These are phyloP conservation scores for Spathaspora sp. DNA, from an alignment of 1,139 yeast genomes.

Conservation along the genomic window DNA sequence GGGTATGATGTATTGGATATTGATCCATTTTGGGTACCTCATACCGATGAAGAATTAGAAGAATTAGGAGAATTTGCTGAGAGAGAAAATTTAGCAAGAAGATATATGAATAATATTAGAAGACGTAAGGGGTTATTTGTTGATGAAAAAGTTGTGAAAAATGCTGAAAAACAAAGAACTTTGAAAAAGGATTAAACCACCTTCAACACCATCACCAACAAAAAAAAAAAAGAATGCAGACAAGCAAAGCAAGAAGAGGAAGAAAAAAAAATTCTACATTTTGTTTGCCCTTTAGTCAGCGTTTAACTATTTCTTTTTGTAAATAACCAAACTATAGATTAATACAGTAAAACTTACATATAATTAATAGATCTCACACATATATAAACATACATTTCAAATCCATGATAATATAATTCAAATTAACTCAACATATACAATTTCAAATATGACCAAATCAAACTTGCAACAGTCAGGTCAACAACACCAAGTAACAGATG, in stretches of 20 bases:
- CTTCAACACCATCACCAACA: not conserved
- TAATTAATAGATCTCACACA: not conserved
- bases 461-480: not conserved
- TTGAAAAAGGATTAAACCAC: slow-evolving; percentile 53
- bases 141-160: slow-evolving; percentile 84
- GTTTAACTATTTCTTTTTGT: not conserved
- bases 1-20: slow-evolving; percentile 85
- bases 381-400: not conserved
- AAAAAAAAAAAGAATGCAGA: not conserved
- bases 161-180: slow-evolving; percentile 92
- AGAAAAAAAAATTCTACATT: not conserved
- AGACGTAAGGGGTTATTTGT: slow-evolving; percentile 86
- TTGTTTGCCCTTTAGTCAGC: not conserved
- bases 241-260: not conserved
- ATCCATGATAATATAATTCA: slow-evolving; percentile 1
- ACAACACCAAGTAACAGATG: not conserved
- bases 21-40: slow-evolving; percentile 99
- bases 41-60: slow-evolving; percentile 93
- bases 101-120: slow-evolving; percentile 79
- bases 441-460: slow-evolving; percentile 2
- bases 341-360: not conserved
- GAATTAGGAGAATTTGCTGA: slow-evolving; percentile 93
- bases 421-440: not conserved
- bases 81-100: slow-evolving; percentile 83
- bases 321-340: not conserved